These are phyloP conservation scores for Papiliotrema laurentii DNA, from an alignment of 1,284 basidiomycete species.

Conservation along the genomic window DNA sequence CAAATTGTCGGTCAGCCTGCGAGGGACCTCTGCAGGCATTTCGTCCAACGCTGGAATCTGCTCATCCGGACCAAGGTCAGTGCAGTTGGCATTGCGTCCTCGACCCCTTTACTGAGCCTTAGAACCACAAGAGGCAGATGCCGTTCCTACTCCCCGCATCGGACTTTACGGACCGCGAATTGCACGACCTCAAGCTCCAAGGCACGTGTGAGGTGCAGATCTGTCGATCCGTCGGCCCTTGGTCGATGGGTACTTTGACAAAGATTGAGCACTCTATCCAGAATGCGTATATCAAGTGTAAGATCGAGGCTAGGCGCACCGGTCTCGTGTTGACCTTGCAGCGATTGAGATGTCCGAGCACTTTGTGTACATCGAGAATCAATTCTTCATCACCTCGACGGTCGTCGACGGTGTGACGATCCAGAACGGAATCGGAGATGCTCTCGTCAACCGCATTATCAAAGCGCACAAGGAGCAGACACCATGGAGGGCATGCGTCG, in stretches of 20 bases:
- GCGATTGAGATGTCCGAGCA: constrained; percentile 88
- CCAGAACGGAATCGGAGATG: constrained; percentile 93
- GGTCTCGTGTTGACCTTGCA: constrained; percentile 37
- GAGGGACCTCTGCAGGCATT: constrained; percentile 90
- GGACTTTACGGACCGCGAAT: constrained; percentile 80
- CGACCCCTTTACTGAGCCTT: too few relatives aligned
- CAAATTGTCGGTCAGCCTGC: constrained; percentile 97
- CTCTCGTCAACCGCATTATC: constrained; percentile 86
- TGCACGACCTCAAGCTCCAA: constrained; percentile 75
- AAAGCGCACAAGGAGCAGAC: constrained; percentile 76
- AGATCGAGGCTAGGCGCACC: constrained; percentile 16
- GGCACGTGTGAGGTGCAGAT: constrained; percentile 98
- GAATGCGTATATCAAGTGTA: constrained; percentile 87
- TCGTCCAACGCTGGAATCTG: constrained; percentile 88
- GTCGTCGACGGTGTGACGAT: constrained; percentile 78
- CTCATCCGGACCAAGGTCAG: constrained; percentile 74
- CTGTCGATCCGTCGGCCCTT: constrained; percentile 89
- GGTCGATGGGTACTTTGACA: constrained; percentile 88
- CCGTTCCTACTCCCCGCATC: constrained; percentile 92
- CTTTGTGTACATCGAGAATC: constrained; percentile 70
- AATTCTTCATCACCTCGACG: constrained; percentile 97
- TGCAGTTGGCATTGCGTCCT: too few relatives aligned
- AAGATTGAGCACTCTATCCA: constrained; percentile 90
- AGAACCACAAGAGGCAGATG: constrained; percentile 90
- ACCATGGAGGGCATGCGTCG: constrained; percentile 86